These are phyloP conservation scores for Dalbergia cochinchinensis DNA, from an alignment of 306 rosid genomes.

Conservation along the genomic window DNA sequence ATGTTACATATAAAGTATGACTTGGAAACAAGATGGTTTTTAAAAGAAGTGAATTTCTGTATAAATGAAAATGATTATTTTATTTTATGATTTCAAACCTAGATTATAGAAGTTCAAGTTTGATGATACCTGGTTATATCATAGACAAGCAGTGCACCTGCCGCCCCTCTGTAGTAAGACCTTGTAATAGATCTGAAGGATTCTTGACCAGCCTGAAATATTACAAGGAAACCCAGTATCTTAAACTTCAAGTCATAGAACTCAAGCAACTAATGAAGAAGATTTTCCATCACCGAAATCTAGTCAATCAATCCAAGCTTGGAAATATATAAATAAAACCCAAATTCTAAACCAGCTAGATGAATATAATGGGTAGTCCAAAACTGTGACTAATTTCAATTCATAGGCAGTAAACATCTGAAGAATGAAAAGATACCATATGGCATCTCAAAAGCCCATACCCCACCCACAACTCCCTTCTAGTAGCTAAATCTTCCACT, in stretches of 20 bases:
- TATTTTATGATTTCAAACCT: slow-evolving; percentile 32
- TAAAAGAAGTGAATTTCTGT: background rate
- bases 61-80: slow-evolving; percentile 15
- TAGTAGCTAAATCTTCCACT: slow-evolving; percentile 2
- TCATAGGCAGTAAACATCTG: slow-evolving; percentile 11
- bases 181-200: slow-evolving; percentile 98
- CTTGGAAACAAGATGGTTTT: slow-evolving; percentile 2
- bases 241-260: slow-evolving; percentile 32
- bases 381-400: slow-evolving; percentile 7
- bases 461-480: slow-evolving; percentile 15
- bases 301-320: slow-evolving; percentile 17
- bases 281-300: slow-evolving; percentile 6
- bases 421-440: slow-evolving; percentile 1
- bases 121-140: slow-evolving; percentile 89
- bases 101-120: slow-evolving; percentile 13
- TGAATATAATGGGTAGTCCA: slow-evolving; percentile 8
- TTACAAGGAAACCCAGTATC: slow-evolving; percentile 31
- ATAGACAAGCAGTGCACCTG: slow-evolving; percentile 95
- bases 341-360: background rate
- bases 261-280: slow-evolving; percentile 19
- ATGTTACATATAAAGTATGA: background rate
- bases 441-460: slow-evolving; percentile 27
- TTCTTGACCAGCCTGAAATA: slow-evolving; percentile 96
- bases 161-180: slow-evolving; percentile 97
- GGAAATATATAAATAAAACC: slow-evolving; percentile 14